Base-by-base conservation (phyloP, 805 yeast genomes). In the Naumovozyma dairenensis region DNA sequence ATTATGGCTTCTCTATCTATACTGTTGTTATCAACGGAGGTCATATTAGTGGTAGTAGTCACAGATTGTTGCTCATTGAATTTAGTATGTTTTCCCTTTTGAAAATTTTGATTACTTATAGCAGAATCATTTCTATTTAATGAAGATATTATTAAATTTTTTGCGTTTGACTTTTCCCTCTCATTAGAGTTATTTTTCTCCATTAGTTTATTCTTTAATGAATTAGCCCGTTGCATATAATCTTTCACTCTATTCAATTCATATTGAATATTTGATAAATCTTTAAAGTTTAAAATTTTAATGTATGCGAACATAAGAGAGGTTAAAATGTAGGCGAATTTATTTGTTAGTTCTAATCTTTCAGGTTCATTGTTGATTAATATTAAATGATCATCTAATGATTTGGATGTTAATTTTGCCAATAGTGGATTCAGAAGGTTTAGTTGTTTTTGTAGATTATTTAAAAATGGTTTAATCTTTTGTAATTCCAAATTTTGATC, bases 181-280 rank as follows among this genome's bases (percentile, higher is more conserved):
- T 36, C 31, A 19, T 32, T 38, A 8, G 37, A 54, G 38, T 27
- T 55, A 35, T 36, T 45, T 33, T 14, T 9, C 19, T 31, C 28
- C 5, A 12, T 9, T 14, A 27, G 25, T 21, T 31, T 30, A 14
- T 10, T 12, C 14, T 37, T 57, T 30, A 35, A 30, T 21, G 38
- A 39, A 28, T 44, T 72, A 24, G 72, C 66, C 47, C 75, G 66
- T 25, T 67, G 67, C 75, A 80, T 78, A 43, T 78, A 80, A n/a
- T 65, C 49, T 51, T 79, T 80, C 26, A 82, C 77, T 40, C 86
- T 63, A 6, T 62, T 65, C 33, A 83, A 60, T 48, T 81, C 93
- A 20, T 60, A 60, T 76, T 77, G 74, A 15, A 85, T 70, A 2
- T 79, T 76, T 5, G 39, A 26, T 36, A 48, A 32, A 19, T 55